Percentiles rank a stretch among this genome's conserved stretches.
Evolutionary conservation across 225 moss, liverwort and hornwort species (phyloP).

Genomic region (Pleurozium schreberi): DNA sequence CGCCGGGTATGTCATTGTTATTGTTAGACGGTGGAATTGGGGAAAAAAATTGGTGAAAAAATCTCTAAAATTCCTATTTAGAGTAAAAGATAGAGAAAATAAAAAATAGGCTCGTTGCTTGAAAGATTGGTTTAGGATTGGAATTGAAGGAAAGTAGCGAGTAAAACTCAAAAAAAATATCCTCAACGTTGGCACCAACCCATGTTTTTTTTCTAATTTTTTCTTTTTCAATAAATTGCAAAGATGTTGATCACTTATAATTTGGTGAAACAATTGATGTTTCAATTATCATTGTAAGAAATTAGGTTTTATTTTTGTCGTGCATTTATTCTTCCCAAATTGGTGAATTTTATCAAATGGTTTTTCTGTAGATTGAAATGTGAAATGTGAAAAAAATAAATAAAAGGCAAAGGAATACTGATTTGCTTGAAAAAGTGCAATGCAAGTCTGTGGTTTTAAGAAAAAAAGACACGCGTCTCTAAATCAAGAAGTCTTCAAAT

Average conservation of each 20-base stretch:
- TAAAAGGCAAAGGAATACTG: rapidly evolving
- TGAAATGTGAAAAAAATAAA: too few relatives aligned
- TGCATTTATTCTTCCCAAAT: not conserved
- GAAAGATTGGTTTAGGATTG: too few relatives aligned
- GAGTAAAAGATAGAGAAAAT: too few relatives aligned
- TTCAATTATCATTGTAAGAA: not conserved
- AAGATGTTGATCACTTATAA: not conserved
- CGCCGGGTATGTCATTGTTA: not conserved
- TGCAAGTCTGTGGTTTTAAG: not conserved
- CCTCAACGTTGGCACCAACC: rapidly evolving
- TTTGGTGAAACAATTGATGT: not conserved
- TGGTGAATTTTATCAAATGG: not conserved
- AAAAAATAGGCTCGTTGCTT: too few relatives aligned
- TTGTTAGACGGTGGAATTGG: not conserved
- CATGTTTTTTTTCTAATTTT: not conserved
- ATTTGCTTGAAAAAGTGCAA: not conserved
- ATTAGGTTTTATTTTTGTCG: not conserved
- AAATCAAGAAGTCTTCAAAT: not conserved
- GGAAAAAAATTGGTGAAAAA: not conserved
- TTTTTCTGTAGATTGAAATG: not conserved
- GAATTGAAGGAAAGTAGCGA: too few relatives aligned
- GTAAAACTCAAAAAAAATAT: not conserved
- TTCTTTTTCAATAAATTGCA: not conserved
- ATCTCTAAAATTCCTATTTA: not conserved
- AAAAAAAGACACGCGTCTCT: too few relatives aligned